Evolutionary conservation across 2,329 filamentous ascomycete genomes (phyloP), one percentile per base, ranked within the genome.

Genomic region (Pseudogymnoascus sp.): DNA sequence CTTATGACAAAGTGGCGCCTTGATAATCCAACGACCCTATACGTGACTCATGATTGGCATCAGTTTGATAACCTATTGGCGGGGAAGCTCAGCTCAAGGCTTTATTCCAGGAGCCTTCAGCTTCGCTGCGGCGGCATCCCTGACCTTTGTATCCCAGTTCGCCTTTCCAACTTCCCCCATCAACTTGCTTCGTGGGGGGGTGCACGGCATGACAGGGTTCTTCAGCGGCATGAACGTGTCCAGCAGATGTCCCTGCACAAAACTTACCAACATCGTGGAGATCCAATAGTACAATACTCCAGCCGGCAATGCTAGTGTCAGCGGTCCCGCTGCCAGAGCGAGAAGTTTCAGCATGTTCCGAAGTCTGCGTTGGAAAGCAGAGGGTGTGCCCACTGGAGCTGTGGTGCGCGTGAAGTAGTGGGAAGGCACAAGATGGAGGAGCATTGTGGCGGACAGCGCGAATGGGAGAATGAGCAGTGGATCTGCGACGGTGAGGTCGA

Each of bases 401-500:
- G 42, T 17, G 65, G 60, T 70, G n/a, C 38, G 63, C 23, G 26
- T 23, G 21, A 62, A 47, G 19, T 53, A 60, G n/a, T 61, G 47
- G 11, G 64, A 60, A 21, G 57, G 35, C 21, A 40, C 74, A 8
- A 84, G 71, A 66, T 82, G 83, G 7, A 77, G 66, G 15, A 84
- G 71, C 64, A 85, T 79, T 4, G 78, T 74, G 0, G 72, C 75
- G 0, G 78, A 79, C 21, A 84, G 74, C 2, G 79, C 64, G 42
- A 79, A 75, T 0, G 83, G 82, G 1, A 86, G 74, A 1, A 76
- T 67, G 2, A 79, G 73, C 2, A 77, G 78, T 0, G 83, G 77
- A 67, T 87, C 85, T 8, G 81, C 74, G 0, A 77, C 69, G 4
- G 83, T 74, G 13, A 88, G 77, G 69, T 87, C 78, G 1, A 79